These are phyloP conservation scores for Podaxis sp. DNA, from an alignment of 768 basidiomycete species.

Conservation along the genomic window DNA sequence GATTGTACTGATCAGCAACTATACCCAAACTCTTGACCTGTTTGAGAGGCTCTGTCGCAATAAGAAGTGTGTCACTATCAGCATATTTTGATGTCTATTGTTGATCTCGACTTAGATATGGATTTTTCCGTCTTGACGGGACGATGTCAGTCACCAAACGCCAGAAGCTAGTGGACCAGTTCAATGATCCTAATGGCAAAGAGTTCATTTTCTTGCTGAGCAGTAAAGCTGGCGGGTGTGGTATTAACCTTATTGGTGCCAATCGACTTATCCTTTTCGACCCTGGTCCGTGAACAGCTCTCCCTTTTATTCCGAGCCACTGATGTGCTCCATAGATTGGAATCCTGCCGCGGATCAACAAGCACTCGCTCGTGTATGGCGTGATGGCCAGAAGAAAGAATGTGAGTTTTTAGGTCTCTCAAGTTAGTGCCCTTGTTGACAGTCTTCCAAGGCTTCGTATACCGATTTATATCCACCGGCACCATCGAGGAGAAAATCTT, in stretches of 20 bases:
- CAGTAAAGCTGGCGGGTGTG: slow-evolving; percentile 94
- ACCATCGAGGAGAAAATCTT: slow-evolving; percentile 99
- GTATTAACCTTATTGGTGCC: slow-evolving; percentile 96
- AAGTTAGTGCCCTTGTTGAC: neutral
- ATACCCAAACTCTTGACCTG: slow-evolving; percentile 91
- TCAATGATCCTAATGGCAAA: slow-evolving; percentile 90
- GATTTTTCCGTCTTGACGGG: slow-evolving; percentile 91
- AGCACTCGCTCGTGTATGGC: slow-evolving; percentile 97
- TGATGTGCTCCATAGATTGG: slow-evolving; percentile 66
- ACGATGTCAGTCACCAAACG: slow-evolving; percentile 89
- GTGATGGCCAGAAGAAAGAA: slow-evolving; percentile 99
- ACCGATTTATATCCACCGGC: slow-evolving; percentile 95
- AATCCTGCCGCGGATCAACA: slow-evolving; percentile 99
- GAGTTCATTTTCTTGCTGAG: slow-evolving; percentile 94
- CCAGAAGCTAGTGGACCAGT: slow-evolving; percentile 94
- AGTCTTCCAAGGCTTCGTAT: slow-evolving; percentile 77
- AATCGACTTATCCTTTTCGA: slow-evolving; percentile 96
- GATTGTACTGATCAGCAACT: slow-evolving; percentile 96
- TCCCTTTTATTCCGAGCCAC: neutral
- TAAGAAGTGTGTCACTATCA: slow-evolving; percentile 68
- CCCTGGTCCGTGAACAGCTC: slow-evolving; percentile 56
- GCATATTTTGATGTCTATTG: neutral
- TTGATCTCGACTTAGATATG: slow-evolving; percentile 58
- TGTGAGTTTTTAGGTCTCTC: slow-evolving; percentile 52
- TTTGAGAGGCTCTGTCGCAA: slow-evolving; percentile 86